Percentiles rank a stretch among this genome's conserved stretches.
Evolutionary conservation across 2,329 filamentous ascomycete genomes (phyloP).

Genomic region (Remersonia thermophila): DNA sequence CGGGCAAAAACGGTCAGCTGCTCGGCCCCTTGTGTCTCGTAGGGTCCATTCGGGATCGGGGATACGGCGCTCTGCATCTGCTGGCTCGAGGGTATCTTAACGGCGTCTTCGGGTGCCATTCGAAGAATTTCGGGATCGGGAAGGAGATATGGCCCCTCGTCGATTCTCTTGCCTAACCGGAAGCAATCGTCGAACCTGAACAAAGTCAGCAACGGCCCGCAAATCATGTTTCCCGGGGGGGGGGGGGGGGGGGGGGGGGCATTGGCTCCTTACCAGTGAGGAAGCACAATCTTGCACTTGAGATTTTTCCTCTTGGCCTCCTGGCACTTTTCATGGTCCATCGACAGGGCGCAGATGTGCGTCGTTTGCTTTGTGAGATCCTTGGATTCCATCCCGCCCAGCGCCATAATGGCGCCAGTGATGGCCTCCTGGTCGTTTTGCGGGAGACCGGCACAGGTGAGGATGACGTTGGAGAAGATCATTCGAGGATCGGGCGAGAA

Average conservation of each 20-base stretch:
- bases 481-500: slow-evolving; percentile 84
- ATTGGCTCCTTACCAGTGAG: slow-evolving; percentile 79
- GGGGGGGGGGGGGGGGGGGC: too few species aligned
- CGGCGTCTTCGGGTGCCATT: slow-evolving; percentile 39
- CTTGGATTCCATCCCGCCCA: slow-evolving; percentile 71
- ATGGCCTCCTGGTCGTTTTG: slow-evolving; percentile 84
- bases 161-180: slow-evolving; percentile 80
- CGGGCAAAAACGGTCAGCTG: slow-evolving; percentile 63
- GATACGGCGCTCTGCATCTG: slow-evolving; percentile 57
- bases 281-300: slow-evolving; percentile 72
- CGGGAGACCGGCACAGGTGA: slow-evolving; percentile 77
- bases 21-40: slow-evolving; percentile 27
- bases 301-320: slow-evolving; percentile 51
- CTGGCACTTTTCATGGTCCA: slow-evolving; percentile 60
- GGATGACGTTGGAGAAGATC: slow-evolving; percentile 74
- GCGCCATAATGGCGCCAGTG: slow-evolving; percentile 73
- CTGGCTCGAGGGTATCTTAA: slow-evolving; percentile 44
- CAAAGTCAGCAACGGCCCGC: slow-evolving; percentile 1
- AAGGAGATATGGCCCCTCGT: slow-evolving; percentile 73
- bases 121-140: slow-evolving; percentile 77
- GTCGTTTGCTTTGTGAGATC: slow-evolving; percentile 64
- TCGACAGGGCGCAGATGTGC: slow-evolving; percentile 72
- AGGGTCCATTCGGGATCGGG: slow-evolving; percentile 31
- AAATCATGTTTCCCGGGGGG: too few species aligned
- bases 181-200: slow-evolving; percentile 90